Evolutionary conservation across 331 rosid species (phyloP).

Genomic region (Ulmus americana): DNA sequence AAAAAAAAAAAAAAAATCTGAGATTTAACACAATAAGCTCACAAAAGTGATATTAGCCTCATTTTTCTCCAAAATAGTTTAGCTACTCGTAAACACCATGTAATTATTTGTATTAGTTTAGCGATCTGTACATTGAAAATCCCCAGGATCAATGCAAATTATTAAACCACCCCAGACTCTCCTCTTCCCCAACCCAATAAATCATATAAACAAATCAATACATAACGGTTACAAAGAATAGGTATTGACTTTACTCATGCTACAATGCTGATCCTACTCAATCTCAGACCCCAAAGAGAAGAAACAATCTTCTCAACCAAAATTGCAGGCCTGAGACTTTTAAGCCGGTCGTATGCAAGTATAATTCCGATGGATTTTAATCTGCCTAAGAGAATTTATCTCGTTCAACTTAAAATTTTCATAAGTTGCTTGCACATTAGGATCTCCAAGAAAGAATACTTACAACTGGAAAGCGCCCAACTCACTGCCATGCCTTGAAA

Average conservation of each 20-base stretch:
- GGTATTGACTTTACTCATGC: conserved; percentile 4
- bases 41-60: no score
- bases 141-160: background rate
- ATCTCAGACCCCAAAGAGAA: background rate
- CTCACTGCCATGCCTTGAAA: conserved; percentile 64
- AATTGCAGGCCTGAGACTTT: background rate
- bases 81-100: background rate
- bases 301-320: background rate
- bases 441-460: conserved; percentile 1
- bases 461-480: conserved; percentile 51
- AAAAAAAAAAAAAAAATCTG: no score
- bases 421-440: no score
- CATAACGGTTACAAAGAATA: background rate
- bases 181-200: background rate
- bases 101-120: conserved; percentile 1
- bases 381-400: conserved; percentile 1
- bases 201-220: conserved; percentile 7
- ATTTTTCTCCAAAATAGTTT: background rate
- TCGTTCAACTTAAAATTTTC: no score
- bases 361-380: background rate
- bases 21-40: no score
- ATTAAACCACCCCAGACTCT: background rate
- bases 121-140: conserved; percentile 1
- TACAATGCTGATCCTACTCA: background rate
- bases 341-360: background rate